A percentile compares a stretch with the other conserved stretches of the same genome.
phyloP scores from a whole-genome alignment of 345 rosid genomes.

The Acer negundo region DNA sequence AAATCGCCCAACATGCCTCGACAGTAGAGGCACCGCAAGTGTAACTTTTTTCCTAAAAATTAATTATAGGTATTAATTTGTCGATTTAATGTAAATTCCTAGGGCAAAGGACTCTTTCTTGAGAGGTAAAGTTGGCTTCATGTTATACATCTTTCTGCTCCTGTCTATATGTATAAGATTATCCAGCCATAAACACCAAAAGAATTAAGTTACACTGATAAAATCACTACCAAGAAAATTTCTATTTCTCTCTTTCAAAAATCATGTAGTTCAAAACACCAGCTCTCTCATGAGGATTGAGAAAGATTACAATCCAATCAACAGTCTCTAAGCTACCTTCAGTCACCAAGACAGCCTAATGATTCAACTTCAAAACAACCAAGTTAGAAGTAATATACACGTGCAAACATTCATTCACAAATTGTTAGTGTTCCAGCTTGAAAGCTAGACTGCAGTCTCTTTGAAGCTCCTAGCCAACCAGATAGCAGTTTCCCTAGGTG shows the following conservation, averaged over 20 bases:
- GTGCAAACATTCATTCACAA: background rate
- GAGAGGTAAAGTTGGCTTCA: too few relatives aligned
- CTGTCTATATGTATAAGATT: too few relatives aligned
- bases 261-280: background rate
- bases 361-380: background rate
- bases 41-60: too few relatives aligned
- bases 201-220: background rate
- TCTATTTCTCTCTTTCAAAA: background rate
- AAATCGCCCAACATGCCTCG: too few relatives aligned
- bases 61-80: too few relatives aligned
- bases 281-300: background rate
- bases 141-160: too few relatives aligned
- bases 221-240: background rate
- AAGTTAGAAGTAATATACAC: constrained; percentile 13
- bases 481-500: constrained; percentile 94
- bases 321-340: constrained; percentile 2
- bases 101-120: too few relatives aligned
- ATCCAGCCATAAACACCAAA: background rate
- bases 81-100: too few relatives aligned
- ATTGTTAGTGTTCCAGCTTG: constrained; percentile 7
- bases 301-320: constrained; percentile 18
- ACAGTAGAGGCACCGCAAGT: too few relatives aligned
- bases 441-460: constrained; percentile 53
- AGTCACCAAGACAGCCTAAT: constrained; percentile 5
- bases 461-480: constrained; percentile 97